Base-by-base conservation (phyloP, 2,329 filamentous ascomycete genomes). In the Xylariaceae sp. region DNA sequence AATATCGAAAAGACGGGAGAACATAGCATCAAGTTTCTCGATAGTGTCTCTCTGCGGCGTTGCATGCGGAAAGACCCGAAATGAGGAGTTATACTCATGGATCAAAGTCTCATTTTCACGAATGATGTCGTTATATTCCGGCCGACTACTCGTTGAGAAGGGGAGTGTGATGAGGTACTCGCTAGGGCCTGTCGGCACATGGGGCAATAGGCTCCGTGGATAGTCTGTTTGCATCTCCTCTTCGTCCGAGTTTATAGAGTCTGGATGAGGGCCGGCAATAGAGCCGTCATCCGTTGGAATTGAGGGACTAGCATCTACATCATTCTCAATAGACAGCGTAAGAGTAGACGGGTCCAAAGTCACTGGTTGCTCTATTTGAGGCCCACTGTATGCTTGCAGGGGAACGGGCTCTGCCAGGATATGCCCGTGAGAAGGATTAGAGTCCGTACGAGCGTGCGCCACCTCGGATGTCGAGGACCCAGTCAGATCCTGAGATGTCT, bases 91-190 rank as follows among this genome's bases (percentile, higher is more conserved):
- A 56, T 82, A 84, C 1, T 72, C 69, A 13, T 74, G 68, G n/a
- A 68, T 62, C 20, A 82, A 75, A 1, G 75, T 70, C 6, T 65
- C 59, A 52, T 73, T 75, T 11, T 76, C 70, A 9, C 72, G 64
- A 15, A 86, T 70, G 1, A 75, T 73, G 24, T 79, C 75, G 30
- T 79, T 71, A 57, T 86, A 86, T 13, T 77, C 71, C 2, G 77
- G 74, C 13, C 83, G 77, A 7, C 75, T 72, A 45, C 76, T 81
- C 11, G 81, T 73, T 13, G 81, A 77, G 57, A 86, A 78, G 0
- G 83, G 81, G 0, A 87, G 70, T 1, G 84, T 85, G 26, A 87
- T 70, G 3, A 79, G 60, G 57, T 80, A 80, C 39, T 83, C 78
- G 49, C 71, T 72, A 15, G 62, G 57, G 21, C 67, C 72, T 3